Evolutionary conservation across 129 eudicot species (phyloP), one percentile per base, ranked within the genome.

Genomic region (Chrysanthemum lavandulifolium): DNA sequence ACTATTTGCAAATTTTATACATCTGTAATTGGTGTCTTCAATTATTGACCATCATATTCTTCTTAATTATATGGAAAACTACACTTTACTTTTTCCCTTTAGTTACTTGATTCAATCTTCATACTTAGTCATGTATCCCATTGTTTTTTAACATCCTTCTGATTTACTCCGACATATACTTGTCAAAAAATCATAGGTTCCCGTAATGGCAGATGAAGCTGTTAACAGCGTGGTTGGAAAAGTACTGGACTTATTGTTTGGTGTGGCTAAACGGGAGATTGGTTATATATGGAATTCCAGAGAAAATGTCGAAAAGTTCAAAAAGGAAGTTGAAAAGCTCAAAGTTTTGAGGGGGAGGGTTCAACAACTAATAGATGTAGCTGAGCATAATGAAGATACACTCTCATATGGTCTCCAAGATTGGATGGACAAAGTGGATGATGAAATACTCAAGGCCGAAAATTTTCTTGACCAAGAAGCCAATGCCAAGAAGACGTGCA

Each of bases 401-500:
- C 65, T 52, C 13, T 16, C 5, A 2, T 5, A 33, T 14, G 65
- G 61, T 18, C 19, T 56, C 54, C 12, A 16, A 70, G 23, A 54
- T 2, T 70, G 54, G 75, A 11, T 70, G 13, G 6, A 56, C 2
- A 18, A 33, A 1, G 53, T 53, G 8, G 65, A 70, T 6, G 2
- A 1, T 0, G 49, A 56, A 2, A 54, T 56, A 33, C 19, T 13
- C 13, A 59, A 31, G 11, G 65, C 53, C 11, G n/a, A 3, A 16
- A 13, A 10, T 0, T 70, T 70, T 54, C 6, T 11, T 21, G 70
- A 65, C n/a, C 6, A 31, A 33, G 65, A 70, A 70, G 19, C 54
- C 0, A 43, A 54, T 31, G 50, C 65, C 6, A 70, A 56, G 65
- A 70, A 55, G 54, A 70, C 75, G 5, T 70, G 65, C 6, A 54